These are phyloP conservation scores for Exophiala mesophila DNA, from an alignment of 2,329 filamentous ascomycete genomes.

Conservation along the genomic window DNA sequence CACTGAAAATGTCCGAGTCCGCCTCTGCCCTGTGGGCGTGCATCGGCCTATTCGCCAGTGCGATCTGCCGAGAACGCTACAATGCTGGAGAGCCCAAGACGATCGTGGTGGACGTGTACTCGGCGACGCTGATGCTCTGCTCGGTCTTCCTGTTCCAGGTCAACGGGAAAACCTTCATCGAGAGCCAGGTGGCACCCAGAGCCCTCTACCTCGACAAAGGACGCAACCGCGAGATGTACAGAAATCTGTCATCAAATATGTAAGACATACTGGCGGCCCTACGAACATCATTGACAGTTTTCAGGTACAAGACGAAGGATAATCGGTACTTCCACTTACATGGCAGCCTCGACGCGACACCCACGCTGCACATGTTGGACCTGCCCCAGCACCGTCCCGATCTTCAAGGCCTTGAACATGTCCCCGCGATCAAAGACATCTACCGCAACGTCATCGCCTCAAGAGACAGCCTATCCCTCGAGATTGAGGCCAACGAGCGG, in stretches of 20 bases:
- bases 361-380: constrained; percentile 35
- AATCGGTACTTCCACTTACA: constrained; percentile 44
- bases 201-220: constrained; percentile 1
- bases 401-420: constrained; percentile 28
- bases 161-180: constrained; percentile 3
- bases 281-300: constrained; percentile 1
- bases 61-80: constrained; percentile 8
- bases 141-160: constrained; percentile 5
- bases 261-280: constrained; percentile 1
- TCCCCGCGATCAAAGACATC: constrained; percentile 31
- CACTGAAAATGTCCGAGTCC: constrained; percentile 3
- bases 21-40: constrained; percentile 3
- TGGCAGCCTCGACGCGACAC: constrained; percentile 43
- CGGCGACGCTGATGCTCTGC: constrained; percentile 5
- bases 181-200: constrained; percentile 4
- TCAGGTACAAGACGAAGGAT: constrained; percentile 42
- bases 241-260: constrained; percentile 2
- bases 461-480: constrained; percentile 30
- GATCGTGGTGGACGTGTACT: constrained; percentile 5
- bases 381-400: constrained; percentile 31
- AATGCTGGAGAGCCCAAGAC: constrained; percentile 27
- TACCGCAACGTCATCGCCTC: constrained; percentile 19
- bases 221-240: constrained; percentile 2
- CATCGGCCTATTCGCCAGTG: constrained; percentile 3
- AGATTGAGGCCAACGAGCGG: constrained; percentile 35